phyloP scores from a whole-genome alignment of 202 grass and related monocot species.

The Eragrostis tef region DNA sequence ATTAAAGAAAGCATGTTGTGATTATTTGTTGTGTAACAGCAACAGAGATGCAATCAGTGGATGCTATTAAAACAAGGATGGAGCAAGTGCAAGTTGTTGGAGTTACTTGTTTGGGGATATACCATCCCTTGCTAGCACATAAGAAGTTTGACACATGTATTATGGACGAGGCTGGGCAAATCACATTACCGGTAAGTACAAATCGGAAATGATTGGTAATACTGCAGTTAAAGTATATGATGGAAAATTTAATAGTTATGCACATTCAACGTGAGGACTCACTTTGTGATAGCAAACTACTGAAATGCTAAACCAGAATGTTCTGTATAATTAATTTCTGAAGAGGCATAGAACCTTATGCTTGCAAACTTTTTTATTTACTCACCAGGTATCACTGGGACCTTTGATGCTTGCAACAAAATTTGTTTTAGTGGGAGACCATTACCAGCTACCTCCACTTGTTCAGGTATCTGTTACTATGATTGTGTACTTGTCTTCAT shows the following conservation, averaged over 20 bases:
- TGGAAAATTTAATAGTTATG: constrained; percentile 6
- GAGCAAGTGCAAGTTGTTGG: constrained; percentile 88
- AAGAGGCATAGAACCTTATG: constrained; percentile 20
- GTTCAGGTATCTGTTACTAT: constrained; percentile 66
- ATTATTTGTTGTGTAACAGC: constrained; percentile 54
- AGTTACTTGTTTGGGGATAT: constrained; percentile 92
- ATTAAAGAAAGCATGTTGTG: constrained; percentile 24
- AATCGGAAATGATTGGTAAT: constrained; percentile 31
- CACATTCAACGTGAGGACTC: background rate
- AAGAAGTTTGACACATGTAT: constrained; percentile 99
- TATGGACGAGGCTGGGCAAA: constrained; percentile 99
- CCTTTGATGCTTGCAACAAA: constrained; percentile 91
- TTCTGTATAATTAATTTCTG: constrained; percentile 33
- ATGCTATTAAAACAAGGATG: constrained; percentile 84
- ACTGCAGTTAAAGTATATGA: background rate
- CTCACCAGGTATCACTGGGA: constrained; percentile 80
- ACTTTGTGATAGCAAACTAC: background rate
- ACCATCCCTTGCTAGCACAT: constrained; percentile 77
- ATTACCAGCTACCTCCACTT: constrained; percentile 97
- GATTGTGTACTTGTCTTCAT: constrained; percentile 33
- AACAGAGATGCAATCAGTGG: constrained; percentile 65
- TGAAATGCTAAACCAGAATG: constrained; percentile 19
- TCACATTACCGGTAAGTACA: constrained; percentile 78
- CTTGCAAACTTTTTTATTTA: constrained; percentile 27
- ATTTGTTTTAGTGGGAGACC: constrained; percentile 95